These are phyloP conservation scores for Dryas integrifolia DNA, from an alignment of 331 rosid genomes.

Conservation along the genomic window DNA sequence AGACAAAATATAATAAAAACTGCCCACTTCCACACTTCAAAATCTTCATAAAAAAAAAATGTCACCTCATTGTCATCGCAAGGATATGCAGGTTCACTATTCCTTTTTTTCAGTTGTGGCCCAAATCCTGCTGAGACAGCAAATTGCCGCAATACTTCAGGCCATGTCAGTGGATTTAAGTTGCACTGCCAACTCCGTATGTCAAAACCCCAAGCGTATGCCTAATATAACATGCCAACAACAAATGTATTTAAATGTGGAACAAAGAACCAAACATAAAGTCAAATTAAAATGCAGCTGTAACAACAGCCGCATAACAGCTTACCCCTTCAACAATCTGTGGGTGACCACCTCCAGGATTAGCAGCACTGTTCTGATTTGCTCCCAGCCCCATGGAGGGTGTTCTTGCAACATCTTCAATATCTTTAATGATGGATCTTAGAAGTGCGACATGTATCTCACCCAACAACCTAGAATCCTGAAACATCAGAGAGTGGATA, in stretches of 20 bases:
- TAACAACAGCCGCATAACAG: conserved; percentile 10
- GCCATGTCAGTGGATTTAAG: conserved; percentile 82
- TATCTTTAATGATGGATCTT: conserved; percentile 60
- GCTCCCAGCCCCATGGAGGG: conserved; percentile 50
- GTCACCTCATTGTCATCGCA: conserved; percentile 53
- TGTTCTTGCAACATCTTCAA: conserved; percentile 68
- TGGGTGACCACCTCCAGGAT: conserved; percentile 74
- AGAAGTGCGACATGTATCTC: conserved; percentile 76
- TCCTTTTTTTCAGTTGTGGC: conserved; percentile 56
- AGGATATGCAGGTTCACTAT: conserved; percentile 33
- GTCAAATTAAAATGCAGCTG: conserved; percentile 17
- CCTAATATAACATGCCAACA: conserved; percentile 38
- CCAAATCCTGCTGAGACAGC: conserved; percentile 83
- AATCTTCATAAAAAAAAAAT: not conserved
- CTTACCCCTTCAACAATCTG: conserved; percentile 70
- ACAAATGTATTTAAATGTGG: not conserved
- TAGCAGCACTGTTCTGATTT: conserved; percentile 48
- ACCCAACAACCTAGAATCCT: conserved; percentile 73
- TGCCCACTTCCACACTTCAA: not conserved
- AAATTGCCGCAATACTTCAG: conserved; percentile 79
- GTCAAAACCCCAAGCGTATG: conserved; percentile 78
- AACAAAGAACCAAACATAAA: conserved; percentile 19
- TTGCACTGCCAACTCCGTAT: conserved; percentile 65
- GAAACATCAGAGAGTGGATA: conserved; percentile 22
- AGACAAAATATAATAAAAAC: not conserved